Evolutionary conservation across 2,329 filamentous ascomycete species (phyloP), one percentile per base, ranked within the genome.

Genomic region (Aspergillus fumigatus): DNA sequence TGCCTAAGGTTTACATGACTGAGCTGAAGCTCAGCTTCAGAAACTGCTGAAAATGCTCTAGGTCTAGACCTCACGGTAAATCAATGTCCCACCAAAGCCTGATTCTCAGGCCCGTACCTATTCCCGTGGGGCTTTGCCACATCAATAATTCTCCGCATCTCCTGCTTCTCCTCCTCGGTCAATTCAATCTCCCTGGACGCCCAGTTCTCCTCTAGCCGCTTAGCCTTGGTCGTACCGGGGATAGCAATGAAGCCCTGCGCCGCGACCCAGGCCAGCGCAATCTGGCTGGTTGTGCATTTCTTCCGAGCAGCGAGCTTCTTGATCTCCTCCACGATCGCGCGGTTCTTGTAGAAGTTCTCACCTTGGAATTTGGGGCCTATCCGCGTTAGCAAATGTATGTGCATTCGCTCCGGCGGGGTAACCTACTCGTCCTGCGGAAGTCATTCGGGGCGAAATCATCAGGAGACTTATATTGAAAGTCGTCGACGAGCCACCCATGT

Each of bases 401-500:
- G 9, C n/a, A 38, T 35, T 35, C 6, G 4, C 14, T 35, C 32
- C 14, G 8, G 9, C 8, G 40, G 19, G 25, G 4, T 17, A 10
- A 68, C 71, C 59, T 53, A 76, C 74, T 58, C 0, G 38, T 68
- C 4, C 76, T 70, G 14, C 77, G 72, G 62, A 77, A 78, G 57
- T 79, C 77, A 56, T 70, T 60, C 0, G 68, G 64, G 0, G 71
- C 65, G 62, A 83, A 80, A 57, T 82, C 79, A 7, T 79, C 78
- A 0, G 77, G 77, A 0, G 69, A 67, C 51, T 77, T 71, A 62
- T 68, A 77, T 3, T 66, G 54, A 51, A 79, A 79, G 58, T 77
- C 63, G 51, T 79, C 77, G 0, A 79, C 77, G 0, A 80, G 72
- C 75, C 77, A 79, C 14, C 78, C 78, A 38, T 80, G 76, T 1